Evolutionary conservation across 305 asterid genomes (phyloP).

Genomic region (Fraxinus sp.): DNA sequence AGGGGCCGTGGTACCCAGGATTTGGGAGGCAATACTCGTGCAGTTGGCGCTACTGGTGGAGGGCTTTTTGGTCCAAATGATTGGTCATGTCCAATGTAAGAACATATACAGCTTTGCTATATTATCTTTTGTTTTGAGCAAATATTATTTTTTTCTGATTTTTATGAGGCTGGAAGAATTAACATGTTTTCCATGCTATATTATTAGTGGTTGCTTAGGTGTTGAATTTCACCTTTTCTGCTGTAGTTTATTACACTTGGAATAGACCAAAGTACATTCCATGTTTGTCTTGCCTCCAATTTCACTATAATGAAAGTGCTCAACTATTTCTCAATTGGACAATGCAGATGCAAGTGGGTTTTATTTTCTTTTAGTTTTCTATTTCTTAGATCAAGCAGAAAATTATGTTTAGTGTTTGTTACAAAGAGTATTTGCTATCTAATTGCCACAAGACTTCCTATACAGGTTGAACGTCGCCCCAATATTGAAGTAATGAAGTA

Average conservation of each 20-base stretch:
- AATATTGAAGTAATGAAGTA: not conserved
- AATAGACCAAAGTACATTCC: not conserved
- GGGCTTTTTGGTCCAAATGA: slow-evolving; percentile 98
- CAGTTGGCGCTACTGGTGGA: slow-evolving; percentile 64
- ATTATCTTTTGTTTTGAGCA: not conserved
- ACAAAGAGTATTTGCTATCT: not conserved
- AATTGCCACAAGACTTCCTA: not conserved
- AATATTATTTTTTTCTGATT: not conserved
- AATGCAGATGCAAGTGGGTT: not conserved
- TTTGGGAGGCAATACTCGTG: slow-evolving; percentile 58
- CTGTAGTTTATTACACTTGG: not conserved
- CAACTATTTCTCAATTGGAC: not conserved
- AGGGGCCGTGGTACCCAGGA: slow-evolving; percentile 76
- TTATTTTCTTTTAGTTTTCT: not conserved
- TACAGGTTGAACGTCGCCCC: not conserved
- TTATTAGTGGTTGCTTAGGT: not conserved
- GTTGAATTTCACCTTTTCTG: not conserved
- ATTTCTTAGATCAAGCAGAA: not conserved
- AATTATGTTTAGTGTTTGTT: not conserved
- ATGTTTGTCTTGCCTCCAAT: not conserved
- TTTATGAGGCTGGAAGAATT: slow-evolving; percentile 1
- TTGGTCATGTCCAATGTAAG: slow-evolving; percentile 98
- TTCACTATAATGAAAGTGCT: not conserved
- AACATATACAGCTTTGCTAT: not conserved
- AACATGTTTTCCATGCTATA: not conserved